phyloP scores from a whole-genome alignment of 345 rosid species.

The Cardamine chenopodiifolia region DNA sequence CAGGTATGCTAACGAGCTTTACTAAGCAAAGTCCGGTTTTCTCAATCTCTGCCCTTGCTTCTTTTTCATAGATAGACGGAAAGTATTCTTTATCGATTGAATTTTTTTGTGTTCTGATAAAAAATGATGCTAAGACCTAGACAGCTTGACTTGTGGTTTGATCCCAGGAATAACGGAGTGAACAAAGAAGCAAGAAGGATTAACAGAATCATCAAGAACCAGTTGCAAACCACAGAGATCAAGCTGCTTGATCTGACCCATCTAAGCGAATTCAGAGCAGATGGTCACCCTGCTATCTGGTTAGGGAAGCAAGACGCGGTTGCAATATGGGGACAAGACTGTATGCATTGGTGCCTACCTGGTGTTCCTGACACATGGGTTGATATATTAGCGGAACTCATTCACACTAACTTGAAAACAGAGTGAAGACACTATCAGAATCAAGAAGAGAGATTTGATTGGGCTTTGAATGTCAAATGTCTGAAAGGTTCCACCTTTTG shows the following conservation, averaged over 20 bases:
- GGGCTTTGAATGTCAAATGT: neutral
- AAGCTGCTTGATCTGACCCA: slow-evolving; percentile 66
- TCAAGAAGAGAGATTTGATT: slow-evolving; percentile 14
- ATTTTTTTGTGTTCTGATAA: neutral
- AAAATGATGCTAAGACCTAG: slow-evolving; percentile 43
- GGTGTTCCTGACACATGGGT: slow-evolving; percentile 97
- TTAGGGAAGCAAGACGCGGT: slow-evolving; percentile 91
- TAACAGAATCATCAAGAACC: slow-evolving; percentile 55
- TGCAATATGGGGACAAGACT: slow-evolving; percentile 91
- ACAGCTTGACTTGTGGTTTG: slow-evolving; percentile 97
- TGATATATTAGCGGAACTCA: slow-evolving; percentile 69
- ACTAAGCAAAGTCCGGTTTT: neutral
- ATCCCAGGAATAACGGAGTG: slow-evolving; percentile 86
- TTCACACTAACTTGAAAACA: slow-evolving; percentile 40
- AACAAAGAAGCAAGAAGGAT: slow-evolving; percentile 81
- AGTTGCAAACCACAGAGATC: slow-evolving; percentile 54
- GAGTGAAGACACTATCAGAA: slow-evolving; percentile 22
- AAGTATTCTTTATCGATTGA: neutral
- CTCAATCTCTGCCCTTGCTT: neutral
- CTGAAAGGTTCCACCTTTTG: slow-evolving; percentile 20
- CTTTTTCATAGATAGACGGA: neutral
- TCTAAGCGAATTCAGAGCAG: slow-evolving; percentile 91
- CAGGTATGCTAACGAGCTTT: slow-evolving; percentile 53
- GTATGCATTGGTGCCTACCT: slow-evolving; percentile 99
- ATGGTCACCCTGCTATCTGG: slow-evolving; percentile 96